Base-by-base conservation (phyloP, 805 yeast species). In the Candida bentonensis region DNA sequence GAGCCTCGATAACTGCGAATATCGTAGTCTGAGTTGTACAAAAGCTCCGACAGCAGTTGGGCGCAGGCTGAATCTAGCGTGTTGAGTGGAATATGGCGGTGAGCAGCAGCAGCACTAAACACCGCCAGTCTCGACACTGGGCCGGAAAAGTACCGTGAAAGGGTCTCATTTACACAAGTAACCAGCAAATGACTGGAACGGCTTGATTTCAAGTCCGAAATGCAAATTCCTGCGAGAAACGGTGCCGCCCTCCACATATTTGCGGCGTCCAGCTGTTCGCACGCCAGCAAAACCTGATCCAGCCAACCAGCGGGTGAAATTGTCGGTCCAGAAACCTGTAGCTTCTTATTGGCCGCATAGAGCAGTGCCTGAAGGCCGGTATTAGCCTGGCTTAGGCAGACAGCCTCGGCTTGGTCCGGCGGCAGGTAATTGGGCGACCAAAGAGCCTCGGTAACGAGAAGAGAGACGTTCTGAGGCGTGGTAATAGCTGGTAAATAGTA, bases 111-210 rank as follows among this genome's bases (percentile, higher is more conserved):
- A 30, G 17, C 36, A 15, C 17, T 9, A n/a, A 30, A 30, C 17
- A n/a, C 36, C 5, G 36, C 36, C 13, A 30, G 36, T 30, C 36
- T 30, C n/a, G 36, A 30, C 7, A 30, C 36, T 11, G 36, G 36
- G n/a, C 36, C 36, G 17, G 36, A 11, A 30, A 13, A 30, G 36
- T 30, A 30, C 5, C 7, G 13, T 11, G 36, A 9, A n/a, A 30
- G 20, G 5, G 36, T 30, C 11, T 11, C 5, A n/a, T 30, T 30
- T 4, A 30, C 36, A 15, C 5, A 30, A 11, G 7, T 30, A 5
- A 30, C 36, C 17, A 30, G 17, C 17, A 30, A n/a, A 17, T n/a
- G 5, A 5, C 17, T 5, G 7, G 36, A 11, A 4, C n/a, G 7
- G 7, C 11, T 11, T 9, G 7, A 4, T n/a, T 30, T 30, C 20